Percentiles rank a stretch among this genome's conserved stretches.
phyloP scores from a whole-genome alignment of 306 rosid genomes.

The Cyclanthera cordifolia region DNA sequence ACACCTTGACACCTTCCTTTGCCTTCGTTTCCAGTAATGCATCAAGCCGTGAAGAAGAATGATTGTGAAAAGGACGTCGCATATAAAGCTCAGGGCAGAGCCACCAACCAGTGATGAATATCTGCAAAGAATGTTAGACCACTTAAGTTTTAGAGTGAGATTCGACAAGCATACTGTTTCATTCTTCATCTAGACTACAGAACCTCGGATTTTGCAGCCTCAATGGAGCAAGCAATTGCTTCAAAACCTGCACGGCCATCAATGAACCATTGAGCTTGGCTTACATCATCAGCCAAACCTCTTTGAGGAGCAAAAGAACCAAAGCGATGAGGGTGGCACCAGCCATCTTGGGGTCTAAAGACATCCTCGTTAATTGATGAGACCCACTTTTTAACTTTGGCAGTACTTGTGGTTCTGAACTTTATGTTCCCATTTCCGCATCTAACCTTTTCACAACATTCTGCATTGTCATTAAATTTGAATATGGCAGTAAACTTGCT shows the following conservation, averaged over 20 bases:
- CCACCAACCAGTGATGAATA: constrained; percentile 50
- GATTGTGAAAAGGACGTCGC: constrained; percentile 32
- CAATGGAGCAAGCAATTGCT: constrained; percentile 37
- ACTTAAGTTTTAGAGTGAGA: neutral
- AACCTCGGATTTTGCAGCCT: constrained; percentile 40
- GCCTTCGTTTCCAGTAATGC: constrained; percentile 32
- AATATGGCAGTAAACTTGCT: neutral
- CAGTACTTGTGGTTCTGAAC: constrained; percentile 33
- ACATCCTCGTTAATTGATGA: constrained; percentile 30
- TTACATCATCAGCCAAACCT: constrained; percentile 33
- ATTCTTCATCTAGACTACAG: neutral
- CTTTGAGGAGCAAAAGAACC: constrained; percentile 40
- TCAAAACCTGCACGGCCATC: constrained; percentile 39
- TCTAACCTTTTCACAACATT: constrained; percentile 24
- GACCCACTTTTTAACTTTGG: constrained; percentile 31
- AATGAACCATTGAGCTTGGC: constrained; percentile 42
- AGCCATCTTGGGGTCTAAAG: constrained; percentile 30
- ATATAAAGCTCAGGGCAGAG: constrained; percentile 40
- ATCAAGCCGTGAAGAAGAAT: constrained; percentile 34
- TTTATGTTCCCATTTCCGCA: constrained; percentile 23
- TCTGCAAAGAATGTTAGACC: constrained; percentile 20
- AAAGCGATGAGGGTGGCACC: constrained; percentile 37
- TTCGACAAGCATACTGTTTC: neutral
- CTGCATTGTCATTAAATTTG: neutral
- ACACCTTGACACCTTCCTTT: constrained; percentile 41